Percentiles rank a stretch among this genome's conserved stretches.
phyloP scores from a whole-genome alignment of 805 yeast species.

The Metschnikowia vanudenii region DNA sequence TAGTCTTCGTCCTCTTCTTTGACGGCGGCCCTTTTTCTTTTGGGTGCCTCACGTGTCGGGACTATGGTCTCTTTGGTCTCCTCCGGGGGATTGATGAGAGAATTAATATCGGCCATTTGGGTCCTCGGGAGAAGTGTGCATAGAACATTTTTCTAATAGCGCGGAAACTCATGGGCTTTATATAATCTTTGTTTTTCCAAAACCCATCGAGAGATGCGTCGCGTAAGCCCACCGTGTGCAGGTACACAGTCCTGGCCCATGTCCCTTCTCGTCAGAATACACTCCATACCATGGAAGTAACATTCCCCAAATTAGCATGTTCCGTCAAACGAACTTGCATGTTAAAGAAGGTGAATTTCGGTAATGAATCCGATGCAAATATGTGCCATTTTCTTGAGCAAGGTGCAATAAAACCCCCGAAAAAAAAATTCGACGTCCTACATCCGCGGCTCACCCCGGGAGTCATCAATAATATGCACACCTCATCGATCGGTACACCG shows the following conservation, averaged over 20 bases:
- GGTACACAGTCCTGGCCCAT: background rate
- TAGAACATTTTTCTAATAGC: constrained; percentile 11
- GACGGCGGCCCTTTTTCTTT: background rate
- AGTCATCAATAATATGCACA: background rate
- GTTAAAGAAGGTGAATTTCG: too few relatives aligned
- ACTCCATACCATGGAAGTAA: background rate
- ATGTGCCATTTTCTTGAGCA: too few relatives aligned
- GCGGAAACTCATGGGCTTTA: constrained; percentile 16
- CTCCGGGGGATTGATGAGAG: constrained; percentile 27
- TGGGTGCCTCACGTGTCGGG: constrained; percentile 2
- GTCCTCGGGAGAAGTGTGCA: constrained; percentile 14
- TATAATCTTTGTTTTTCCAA: constrained; percentile 13
- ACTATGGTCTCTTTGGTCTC: constrained; percentile 15
- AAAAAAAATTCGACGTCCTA: too few relatives aligned
- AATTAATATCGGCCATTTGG: constrained; percentile 27
- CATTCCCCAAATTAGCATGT: too few relatives aligned
- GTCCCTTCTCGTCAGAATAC: background rate
- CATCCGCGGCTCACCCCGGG: background rate
- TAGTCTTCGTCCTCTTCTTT: constrained; percentile 6
- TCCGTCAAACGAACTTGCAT: too few relatives aligned
- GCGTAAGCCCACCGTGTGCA: constrained; percentile 5
- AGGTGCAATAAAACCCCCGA: too few relatives aligned
- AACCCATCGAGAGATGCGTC: constrained; percentile 8
- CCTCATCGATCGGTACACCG: background rate
- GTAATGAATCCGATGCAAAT: too few relatives aligned